A percentile compares a stretch with the other conserved stretches of the same genome.
These are phyloP conservation scores for Lyophyllum shimeji DNA, from an alignment of 768 basidiomycete species.

Conservation along the genomic window DNA sequence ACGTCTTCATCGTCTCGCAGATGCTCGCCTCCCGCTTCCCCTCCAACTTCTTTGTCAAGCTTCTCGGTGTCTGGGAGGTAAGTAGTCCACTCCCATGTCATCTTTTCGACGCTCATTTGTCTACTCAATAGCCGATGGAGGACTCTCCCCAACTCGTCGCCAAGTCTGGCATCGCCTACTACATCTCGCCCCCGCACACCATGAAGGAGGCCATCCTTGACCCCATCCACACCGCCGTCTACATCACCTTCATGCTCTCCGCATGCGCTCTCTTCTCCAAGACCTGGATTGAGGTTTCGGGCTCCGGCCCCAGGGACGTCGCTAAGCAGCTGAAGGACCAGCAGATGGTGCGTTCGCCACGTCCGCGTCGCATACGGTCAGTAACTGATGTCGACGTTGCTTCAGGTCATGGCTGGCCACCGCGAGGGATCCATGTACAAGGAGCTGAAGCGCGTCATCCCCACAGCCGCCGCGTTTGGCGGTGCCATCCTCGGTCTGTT, in stretches of 20 bases:
- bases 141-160: slow-evolving; percentile 92
- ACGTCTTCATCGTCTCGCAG: slow-evolving; percentile 95
- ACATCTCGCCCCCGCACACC: slow-evolving; percentile 98
- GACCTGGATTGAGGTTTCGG: slow-evolving; percentile 99
- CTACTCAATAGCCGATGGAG: slow-evolving; percentile 72
- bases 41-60: slow-evolving; percentile 80
- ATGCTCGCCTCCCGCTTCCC: slow-evolving; percentile 95
- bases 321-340: slow-evolving; percentile 99
- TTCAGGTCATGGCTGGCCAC: slow-evolving; percentile 80
- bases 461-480: slow-evolving; percentile 95
- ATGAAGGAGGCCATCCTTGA: slow-evolving; percentile 85
- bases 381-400: not conserved
- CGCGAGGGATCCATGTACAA: slow-evolving; percentile 99
- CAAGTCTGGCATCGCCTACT: slow-evolving; percentile 90
- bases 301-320: slow-evolving; percentile 92
- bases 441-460: slow-evolving; percentile 96
- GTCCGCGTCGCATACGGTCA: not conserved
- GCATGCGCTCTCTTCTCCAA: slow-evolving; percentile 98
- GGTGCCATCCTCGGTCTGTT: slow-evolving; percentile 95
- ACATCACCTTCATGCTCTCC: slow-evolving; percentile 89
- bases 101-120: not conserved
- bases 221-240: slow-evolving; percentile 90
- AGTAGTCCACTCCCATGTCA: slow-evolving; percentile 19
- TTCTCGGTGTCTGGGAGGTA: slow-evolving; percentile 99
- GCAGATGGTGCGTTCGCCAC: slow-evolving; percentile 68